Evolutionary conservation across 2,329 filamentous ascomycete species (phyloP).

Genomic region (Pseudogymnoascus sp.): DNA sequence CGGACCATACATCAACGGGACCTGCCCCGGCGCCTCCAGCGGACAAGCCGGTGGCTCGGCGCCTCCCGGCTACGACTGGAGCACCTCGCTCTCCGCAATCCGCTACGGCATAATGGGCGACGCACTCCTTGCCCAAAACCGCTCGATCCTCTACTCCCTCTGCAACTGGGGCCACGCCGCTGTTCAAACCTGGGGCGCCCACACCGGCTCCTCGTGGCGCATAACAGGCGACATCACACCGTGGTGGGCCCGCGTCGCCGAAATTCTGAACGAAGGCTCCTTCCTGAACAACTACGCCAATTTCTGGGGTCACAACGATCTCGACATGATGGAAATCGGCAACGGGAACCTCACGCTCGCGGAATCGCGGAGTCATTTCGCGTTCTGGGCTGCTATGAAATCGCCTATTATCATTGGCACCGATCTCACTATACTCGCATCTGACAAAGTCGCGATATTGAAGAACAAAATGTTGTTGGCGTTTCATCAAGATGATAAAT

Average conservation of each 20-base stretch:
- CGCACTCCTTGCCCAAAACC: constrained; percentile 30
- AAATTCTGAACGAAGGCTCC: constrained; percentile 43
- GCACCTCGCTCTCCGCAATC: constrained; percentile 24
- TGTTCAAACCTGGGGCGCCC: constrained; percentile 32
- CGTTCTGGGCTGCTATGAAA: constrained; percentile 23
- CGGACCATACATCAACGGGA: constrained; percentile 31
- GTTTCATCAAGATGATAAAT: constrained; percentile 26
- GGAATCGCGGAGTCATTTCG: constrained; percentile 36
- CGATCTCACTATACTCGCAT: constrained; percentile 13
- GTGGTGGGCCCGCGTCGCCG: constrained; percentile 27
- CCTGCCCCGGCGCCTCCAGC: constrained; percentile 30
- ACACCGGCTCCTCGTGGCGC: constrained; percentile 32
- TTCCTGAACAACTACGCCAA: constrained; percentile 38
- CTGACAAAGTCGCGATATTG: constrained; percentile 28
- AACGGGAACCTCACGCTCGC: constrained; percentile 21
- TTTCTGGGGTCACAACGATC: constrained; percentile 45
- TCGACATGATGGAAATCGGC: constrained; percentile 23
- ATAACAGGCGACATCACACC: constrained; percentile 33
- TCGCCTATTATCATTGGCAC: constrained; percentile 22
- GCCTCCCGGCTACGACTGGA: constrained; percentile 44
- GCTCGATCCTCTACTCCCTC: constrained; percentile 33
- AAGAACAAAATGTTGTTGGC: constrained; percentile 20
- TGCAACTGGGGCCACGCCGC: constrained; percentile 46
- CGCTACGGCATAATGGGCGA: constrained; percentile 30
- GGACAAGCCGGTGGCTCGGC: constrained; percentile 22